These are phyloP conservation scores for Epichloe sibirici DNA, from an alignment of 2,329 filamentous ascomycete genomes.

Conservation along the genomic window DNA sequence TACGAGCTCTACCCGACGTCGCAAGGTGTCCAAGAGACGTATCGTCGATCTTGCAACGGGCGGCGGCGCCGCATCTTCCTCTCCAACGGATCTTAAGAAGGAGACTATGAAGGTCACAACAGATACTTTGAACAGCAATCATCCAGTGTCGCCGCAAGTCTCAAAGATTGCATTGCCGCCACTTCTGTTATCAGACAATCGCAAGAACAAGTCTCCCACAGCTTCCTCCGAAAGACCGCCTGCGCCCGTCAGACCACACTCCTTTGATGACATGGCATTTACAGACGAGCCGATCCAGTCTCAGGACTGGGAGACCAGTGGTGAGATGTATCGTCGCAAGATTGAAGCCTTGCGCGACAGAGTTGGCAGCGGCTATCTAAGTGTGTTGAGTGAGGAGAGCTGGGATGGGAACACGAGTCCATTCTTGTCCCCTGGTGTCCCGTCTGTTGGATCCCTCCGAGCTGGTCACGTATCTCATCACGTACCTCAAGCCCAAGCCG, in stretches of 20 bases:
- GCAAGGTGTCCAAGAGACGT: slow-evolving; percentile 46
- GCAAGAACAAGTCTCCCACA: slow-evolving; percentile 12
- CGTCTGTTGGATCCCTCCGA: slow-evolving; percentile 17
- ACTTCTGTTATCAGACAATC: slow-evolving; percentile 19
- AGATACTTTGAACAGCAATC: slow-evolving; percentile 23
- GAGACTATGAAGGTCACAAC: slow-evolving; percentile 12
- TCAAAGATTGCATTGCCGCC: slow-evolving; percentile 24
- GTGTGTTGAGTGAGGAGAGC: slow-evolving; percentile 67
- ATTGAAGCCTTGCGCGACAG: slow-evolving; percentile 77
- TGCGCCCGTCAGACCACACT: background rate
- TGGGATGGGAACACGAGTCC: slow-evolving; percentile 36
- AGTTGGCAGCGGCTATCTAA: slow-evolving; percentile 79
- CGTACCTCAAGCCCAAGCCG: slow-evolving; percentile 29
- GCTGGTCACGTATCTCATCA: slow-evolving; percentile 20
- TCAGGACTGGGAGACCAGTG: slow-evolving; percentile 53
- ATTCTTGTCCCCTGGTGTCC: slow-evolving; percentile 12
- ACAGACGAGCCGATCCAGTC: slow-evolving; percentile 18
- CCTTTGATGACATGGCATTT: background rate
- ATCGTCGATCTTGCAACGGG: slow-evolving; percentile 52
- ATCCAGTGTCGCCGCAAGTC: slow-evolving; percentile 31
- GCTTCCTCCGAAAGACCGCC: background rate
- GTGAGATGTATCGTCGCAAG: slow-evolving; percentile 75
- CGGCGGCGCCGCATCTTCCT: slow-evolving; percentile 23
- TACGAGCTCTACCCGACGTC: slow-evolving; percentile 46
- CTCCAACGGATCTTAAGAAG: slow-evolving; percentile 13